phyloP scores from a whole-genome alignment of 148 eudicot species.

The Selenicereus undatus region DNA sequence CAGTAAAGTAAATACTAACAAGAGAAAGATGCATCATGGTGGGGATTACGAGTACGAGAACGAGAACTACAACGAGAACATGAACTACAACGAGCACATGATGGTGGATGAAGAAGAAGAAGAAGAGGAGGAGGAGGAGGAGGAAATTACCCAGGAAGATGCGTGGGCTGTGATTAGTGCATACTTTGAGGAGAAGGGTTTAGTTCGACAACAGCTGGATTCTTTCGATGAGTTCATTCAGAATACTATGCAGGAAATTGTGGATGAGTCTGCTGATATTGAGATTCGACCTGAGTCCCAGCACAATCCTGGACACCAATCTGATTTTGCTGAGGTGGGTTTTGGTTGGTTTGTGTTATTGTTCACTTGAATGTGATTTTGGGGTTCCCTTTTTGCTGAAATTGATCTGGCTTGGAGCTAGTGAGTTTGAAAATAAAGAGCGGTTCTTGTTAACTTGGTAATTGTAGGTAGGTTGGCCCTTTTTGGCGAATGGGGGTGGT shows the following conservation, averaged over 20 bases:
- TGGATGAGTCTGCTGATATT: slow-evolving; percentile 85
- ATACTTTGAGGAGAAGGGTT: slow-evolving; percentile 86
- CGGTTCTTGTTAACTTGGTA: neutral
- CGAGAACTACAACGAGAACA: slow-evolving; percentile 11
- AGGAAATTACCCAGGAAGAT: slow-evolving; percentile 92
- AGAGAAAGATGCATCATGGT: slow-evolving; percentile 15
- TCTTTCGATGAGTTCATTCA: slow-evolving; percentile 97
- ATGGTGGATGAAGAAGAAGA: neutral
- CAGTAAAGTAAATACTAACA: neutral
- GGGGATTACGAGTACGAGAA: slow-evolving; percentile 26
- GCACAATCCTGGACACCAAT: slow-evolving; percentile 88
- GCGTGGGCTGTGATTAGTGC: slow-evolving; percentile 98
- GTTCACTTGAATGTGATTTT: neutral
- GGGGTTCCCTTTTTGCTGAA: neutral
- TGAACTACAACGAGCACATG: slow-evolving; percentile 12
- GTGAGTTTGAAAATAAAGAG: neutral
- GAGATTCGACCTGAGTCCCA: slow-evolving; percentile 94
- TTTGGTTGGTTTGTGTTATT: neutral
- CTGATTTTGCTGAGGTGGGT: slow-evolving; percentile 81
- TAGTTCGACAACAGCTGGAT: slow-evolving; percentile 88
- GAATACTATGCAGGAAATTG: slow-evolving; percentile 98
- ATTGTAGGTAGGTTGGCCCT: neutral
- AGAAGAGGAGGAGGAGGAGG: slow-evolving; percentile 48
- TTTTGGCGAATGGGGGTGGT: neutral
- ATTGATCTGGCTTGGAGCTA: neutral